phyloP scores from a whole-genome alignment of 2,329 filamentous ascomycete species.

The Aureobasidium sp. region DNA sequence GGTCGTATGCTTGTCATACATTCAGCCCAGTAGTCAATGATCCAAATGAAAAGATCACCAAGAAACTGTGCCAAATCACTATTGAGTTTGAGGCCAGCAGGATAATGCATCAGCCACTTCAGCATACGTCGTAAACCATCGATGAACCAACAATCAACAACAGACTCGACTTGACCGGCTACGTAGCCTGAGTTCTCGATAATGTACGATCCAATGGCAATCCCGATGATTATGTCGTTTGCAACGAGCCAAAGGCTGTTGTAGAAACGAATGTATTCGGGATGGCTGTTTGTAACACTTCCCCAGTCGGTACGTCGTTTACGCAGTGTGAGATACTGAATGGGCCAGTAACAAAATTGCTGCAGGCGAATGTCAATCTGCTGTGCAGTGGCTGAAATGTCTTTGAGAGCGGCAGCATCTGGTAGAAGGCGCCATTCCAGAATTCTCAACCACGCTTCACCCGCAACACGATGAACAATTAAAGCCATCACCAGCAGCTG shows the following conservation, averaged over 20 bases:
- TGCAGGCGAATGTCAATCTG: constrained; percentile 95
- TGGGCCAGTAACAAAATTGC: constrained; percentile 98
- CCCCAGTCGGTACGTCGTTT: constrained; percentile 87
- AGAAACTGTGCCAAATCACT: constrained; percentile 88
- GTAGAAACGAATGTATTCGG: constrained; percentile 98
- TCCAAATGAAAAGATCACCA: constrained; percentile 93
- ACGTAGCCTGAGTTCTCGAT: constrained; percentile 89
- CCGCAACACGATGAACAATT: constrained; percentile 68
- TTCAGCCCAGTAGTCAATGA: constrained; percentile 93
- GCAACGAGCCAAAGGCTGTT: constrained; percentile 98
- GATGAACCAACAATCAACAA: constrained; percentile 76
- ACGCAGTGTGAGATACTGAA: constrained; percentile 89
- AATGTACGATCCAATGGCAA: constrained; percentile 91
- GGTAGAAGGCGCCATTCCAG: constrained; percentile 79
- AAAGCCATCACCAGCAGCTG: constrained; percentile 65
- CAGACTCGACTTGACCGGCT: constrained; percentile 64
- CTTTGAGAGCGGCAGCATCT: constrained; percentile 77
- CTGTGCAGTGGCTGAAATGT: constrained; percentile 92
- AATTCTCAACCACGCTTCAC: constrained; percentile 67
- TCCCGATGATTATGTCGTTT: constrained; percentile 97
- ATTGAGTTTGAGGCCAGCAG: constrained; percentile 90
- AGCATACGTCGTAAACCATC: constrained; percentile 83
- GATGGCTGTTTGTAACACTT: constrained; percentile 88
- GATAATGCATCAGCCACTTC: constrained; percentile 91
- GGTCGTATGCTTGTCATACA: constrained; percentile 73